Evolutionary conservation across 345 rosid genomes (phyloP).

Genomic region (Arabidopsis suecica): DNA sequence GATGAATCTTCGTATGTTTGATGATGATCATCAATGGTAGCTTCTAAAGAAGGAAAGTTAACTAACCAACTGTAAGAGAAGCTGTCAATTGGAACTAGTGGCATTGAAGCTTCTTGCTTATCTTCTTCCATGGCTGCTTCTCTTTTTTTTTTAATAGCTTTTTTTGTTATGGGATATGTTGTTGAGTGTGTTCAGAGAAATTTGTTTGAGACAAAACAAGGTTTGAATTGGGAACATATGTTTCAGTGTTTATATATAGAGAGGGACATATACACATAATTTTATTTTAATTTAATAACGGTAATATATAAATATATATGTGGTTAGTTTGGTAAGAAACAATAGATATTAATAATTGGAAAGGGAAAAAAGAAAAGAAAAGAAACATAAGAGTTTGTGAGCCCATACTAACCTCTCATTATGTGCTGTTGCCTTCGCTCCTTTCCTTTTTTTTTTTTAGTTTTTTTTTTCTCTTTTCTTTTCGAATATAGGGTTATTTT

Average conservation of each 20-base stretch:
- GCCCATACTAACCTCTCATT: slow-evolving; percentile 67
- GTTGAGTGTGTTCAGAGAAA: slow-evolving; percentile 27
- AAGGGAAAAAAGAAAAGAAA: slow-evolving; percentile 59
- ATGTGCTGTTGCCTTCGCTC: slow-evolving; percentile 50
- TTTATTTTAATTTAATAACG: slow-evolving; percentile 36
- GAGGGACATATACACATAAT: slow-evolving; percentile 45
- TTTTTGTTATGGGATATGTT: slow-evolving; percentile 2
- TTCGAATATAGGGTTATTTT: neutral
- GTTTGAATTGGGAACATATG: slow-evolving; percentile 42
- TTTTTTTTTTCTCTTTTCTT: slow-evolving; percentile 5
- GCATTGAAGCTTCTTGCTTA: slow-evolving; percentile 55
- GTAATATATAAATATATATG: slow-evolving; percentile 48
- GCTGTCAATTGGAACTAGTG: slow-evolving; percentile 85
- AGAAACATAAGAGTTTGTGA: slow-evolving; percentile 52
- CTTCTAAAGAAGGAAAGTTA: slow-evolving; percentile 70
- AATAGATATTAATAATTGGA: slow-evolving; percentile 61
- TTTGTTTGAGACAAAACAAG: slow-evolving; percentile 41
- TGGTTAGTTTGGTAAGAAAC: slow-evolving; percentile 71
- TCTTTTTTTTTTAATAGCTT: neutral
- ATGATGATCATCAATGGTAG: slow-evolving; percentile 53
- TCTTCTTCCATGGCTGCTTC: slow-evolving; percentile 40
- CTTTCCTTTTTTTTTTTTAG: neutral
- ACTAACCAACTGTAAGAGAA: slow-evolving; percentile 91
- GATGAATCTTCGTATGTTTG: slow-evolving; percentile 76
- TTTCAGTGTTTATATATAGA: slow-evolving; percentile 45